A percentile compares a stretch with the other conserved stretches of the same genome.
Conservation (phyloP, 2,329 filamentous ascomycete genomes). For the Nannizzia gypsea region DNA sequence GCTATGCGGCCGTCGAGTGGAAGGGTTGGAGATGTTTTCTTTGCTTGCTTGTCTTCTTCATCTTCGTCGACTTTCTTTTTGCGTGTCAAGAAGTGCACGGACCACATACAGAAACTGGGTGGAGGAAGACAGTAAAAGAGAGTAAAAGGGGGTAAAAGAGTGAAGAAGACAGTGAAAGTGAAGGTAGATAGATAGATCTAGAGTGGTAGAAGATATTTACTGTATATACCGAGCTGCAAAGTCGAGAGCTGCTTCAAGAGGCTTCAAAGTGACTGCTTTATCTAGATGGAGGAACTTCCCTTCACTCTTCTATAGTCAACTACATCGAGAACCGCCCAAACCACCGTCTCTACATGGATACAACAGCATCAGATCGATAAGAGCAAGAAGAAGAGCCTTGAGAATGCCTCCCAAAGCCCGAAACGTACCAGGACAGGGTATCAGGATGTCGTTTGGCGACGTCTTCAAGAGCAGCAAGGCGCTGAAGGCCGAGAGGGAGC, state of each 20-base stretch:
- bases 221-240: no score
- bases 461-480: slow-evolving; percentile 17
- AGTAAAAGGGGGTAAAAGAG: not conserved
- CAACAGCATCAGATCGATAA: not conserved
- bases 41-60: not conserved
- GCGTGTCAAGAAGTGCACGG: not conserved
- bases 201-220: no score
- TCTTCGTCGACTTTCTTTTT: not conserved
- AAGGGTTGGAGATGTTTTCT: not conserved
- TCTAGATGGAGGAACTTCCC: not conserved
- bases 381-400: not conserved
- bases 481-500: slow-evolving; percentile 13
- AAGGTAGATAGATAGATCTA: no score
- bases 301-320: no score
- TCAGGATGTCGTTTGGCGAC: slow-evolving; percentile 16
- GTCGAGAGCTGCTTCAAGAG: no score
- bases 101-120: not conserved
- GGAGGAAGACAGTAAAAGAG: not conserved
- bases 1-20: no score
- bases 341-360: not conserved
- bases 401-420: not conserved
- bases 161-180: not conserved
- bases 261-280: not conserved
- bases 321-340: no score
- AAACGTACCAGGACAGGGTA: not conserved